phyloP scores from a whole-genome alignment of 2,329 filamentous ascomycete species.

The Venturiaceae sp. region DNA sequence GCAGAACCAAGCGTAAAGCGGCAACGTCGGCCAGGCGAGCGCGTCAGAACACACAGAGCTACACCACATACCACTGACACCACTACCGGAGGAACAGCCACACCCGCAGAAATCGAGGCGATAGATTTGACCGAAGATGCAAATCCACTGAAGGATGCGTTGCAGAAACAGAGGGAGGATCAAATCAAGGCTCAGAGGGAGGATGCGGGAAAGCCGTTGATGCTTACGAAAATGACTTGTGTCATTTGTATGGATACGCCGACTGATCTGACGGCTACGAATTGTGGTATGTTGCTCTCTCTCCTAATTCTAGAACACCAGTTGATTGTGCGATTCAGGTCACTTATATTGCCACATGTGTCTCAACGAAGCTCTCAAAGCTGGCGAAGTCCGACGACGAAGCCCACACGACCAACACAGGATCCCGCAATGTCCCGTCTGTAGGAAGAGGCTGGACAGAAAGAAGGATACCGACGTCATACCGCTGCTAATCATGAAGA shows the following conservation, averaged over 20 bases:
- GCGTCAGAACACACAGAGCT: neutral
- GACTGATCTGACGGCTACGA: conserved; percentile 48
- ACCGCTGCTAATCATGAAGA: conserved; percentile 30
- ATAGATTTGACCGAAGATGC: conserved; percentile 40
- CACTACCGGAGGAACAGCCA: neutral
- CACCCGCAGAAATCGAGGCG: conserved; percentile 28
- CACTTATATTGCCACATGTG: conserved; percentile 57
- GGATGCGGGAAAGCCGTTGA: conserved; percentile 24
- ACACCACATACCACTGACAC: neutral
- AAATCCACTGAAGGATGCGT: conserved; percentile 29
- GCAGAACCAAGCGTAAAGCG: neutral
- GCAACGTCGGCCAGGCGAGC: neutral
- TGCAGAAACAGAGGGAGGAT: conserved; percentile 44
- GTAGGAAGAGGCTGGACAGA: conserved; percentile 31
- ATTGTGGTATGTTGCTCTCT: conserved; percentile 41
- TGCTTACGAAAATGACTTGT: conserved; percentile 43
- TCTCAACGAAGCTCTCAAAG: conserved; percentile 49
- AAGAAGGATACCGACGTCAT: conserved; percentile 31
- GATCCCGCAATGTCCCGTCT: conserved; percentile 36
- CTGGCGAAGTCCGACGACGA: conserved; percentile 40
- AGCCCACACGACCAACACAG: conserved; percentile 23
- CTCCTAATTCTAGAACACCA: neutral
- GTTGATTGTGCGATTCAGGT: conserved; percentile 27
- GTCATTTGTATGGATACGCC: conserved; percentile 56
- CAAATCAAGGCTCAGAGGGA: conserved; percentile 34